These are phyloP conservation scores for Neophaeococcomyces aloes DNA, from an alignment of 2,329 filamentous ascomycete genomes.

Conservation along the genomic window DNA sequence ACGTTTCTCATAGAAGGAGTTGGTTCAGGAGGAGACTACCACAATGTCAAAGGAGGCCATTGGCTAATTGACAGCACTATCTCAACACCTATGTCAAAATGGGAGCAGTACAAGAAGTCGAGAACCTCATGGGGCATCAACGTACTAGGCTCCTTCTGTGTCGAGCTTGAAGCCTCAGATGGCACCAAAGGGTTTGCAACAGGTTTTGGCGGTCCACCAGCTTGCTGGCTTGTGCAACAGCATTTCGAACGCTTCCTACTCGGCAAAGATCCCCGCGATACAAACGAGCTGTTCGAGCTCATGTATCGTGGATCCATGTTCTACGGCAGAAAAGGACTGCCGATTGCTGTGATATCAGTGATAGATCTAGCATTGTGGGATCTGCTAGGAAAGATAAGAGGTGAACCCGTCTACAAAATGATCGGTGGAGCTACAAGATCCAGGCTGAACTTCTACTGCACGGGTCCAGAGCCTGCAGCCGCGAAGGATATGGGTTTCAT, in stretches of 20 bases:
- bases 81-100: slow-evolving; percentile 82
- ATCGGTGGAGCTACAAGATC: slow-evolving; percentile 84
- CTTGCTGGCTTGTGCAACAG: slow-evolving; percentile 86
- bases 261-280: slow-evolving; percentile 79
- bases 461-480: slow-evolving; percentile 69
- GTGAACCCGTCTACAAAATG: slow-evolving; percentile 88
- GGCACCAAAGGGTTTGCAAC: slow-evolving; percentile 91
- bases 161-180: slow-evolving; percentile 80
- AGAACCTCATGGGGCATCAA: slow-evolving; percentile 94
- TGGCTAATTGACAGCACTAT: slow-evolving; percentile 91
- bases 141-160: slow-evolving; percentile 79
- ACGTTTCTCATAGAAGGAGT: slow-evolving; percentile 39
- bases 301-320: slow-evolving; percentile 97
- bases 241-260: slow-evolving; percentile 89
- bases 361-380: slow-evolving; percentile 93
- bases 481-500: slow-evolving; percentile 82
- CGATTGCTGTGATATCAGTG: slow-evolving; percentile 83
- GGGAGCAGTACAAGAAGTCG: slow-evolving; percentile 77
- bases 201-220: slow-evolving; percentile 84
- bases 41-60: slow-evolving; percentile 59
- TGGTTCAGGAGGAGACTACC: slow-evolving; percentile 52
- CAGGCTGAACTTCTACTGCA: slow-evolving; percentile 86
- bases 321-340: slow-evolving; percentile 86
- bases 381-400: slow-evolving; percentile 77
- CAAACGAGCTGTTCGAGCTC: slow-evolving; percentile 85